Percentiles rank a stretch among this genome's conserved stretches.
phyloP scores from a whole-genome alignment of 768 basidiomycete species.

The Suillus americanus region DNA sequence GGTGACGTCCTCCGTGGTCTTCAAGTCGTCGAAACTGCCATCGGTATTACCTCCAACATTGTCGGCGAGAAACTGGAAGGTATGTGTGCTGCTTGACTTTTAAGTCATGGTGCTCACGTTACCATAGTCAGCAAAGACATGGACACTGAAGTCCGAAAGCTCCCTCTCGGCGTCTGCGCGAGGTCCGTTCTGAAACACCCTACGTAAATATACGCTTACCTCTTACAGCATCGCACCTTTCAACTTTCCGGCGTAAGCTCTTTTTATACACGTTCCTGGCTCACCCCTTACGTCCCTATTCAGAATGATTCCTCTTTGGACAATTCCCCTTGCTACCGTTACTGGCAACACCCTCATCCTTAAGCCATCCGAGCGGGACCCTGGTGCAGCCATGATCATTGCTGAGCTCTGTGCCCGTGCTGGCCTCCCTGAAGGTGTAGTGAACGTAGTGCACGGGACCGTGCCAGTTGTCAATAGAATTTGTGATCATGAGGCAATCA shows the following conservation, averaged over 20 bases:
- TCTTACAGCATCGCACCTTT: slow-evolving; percentile 72
- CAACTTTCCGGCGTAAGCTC: slow-evolving; percentile 81
- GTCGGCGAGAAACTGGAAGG: slow-evolving; percentile 93
- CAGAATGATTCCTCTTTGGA: slow-evolving; percentile 97
- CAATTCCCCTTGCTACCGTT: slow-evolving; percentile 83
- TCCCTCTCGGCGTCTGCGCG: slow-evolving; percentile 88
- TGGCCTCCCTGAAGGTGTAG: slow-evolving; percentile 81
- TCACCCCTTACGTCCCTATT: slow-evolving; percentile 7
- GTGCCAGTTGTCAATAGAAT: slow-evolving; percentile 90
- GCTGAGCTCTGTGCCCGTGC: slow-evolving; percentile 92
- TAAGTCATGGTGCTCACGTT: slow-evolving; percentile 16
- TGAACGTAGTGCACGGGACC: slow-evolving; percentile 91
- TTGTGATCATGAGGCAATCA: slow-evolving; percentile 89
- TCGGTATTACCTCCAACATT: slow-evolving; percentile 80
- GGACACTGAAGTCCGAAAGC: slow-evolving; percentile 85
- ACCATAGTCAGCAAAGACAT: slow-evolving; percentile 85
- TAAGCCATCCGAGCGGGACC: slow-evolving; percentile 96
- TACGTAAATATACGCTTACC: slow-evolving; percentile 4
- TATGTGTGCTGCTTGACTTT: slow-evolving; percentile 30
- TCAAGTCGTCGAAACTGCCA: slow-evolving; percentile 83
- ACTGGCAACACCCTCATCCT: slow-evolving; percentile 94
- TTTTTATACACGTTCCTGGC: background rate
- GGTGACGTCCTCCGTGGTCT: slow-evolving; percentile 92
- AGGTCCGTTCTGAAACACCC: slow-evolving; percentile 34
- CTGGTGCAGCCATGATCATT: slow-evolving; percentile 97